Evolutionary conservation across 768 basidiomycete genomes (phyloP).

Genomic region (Rhizopogon roseolus): DNA sequence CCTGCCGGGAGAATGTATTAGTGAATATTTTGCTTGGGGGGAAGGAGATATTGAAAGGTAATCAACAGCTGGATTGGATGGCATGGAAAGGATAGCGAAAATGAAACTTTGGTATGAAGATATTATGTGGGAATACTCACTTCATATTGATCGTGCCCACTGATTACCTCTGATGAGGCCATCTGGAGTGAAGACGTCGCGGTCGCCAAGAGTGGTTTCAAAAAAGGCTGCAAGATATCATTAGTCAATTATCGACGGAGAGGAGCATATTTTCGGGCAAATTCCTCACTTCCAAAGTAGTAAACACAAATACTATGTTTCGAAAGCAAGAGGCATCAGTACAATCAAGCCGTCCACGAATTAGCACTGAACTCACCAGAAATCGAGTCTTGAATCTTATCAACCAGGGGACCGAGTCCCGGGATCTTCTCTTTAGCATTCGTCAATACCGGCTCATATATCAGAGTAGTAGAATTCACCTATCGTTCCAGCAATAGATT

Average conservation of each 20-base stretch:
- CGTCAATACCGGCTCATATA: background rate
- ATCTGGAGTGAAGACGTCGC: conserved; percentile 58
- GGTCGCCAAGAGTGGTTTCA: conserved; percentile 72
- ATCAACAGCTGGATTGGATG: background rate
- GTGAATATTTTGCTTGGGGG: background rate
- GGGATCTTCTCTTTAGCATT: conserved; percentile 68
- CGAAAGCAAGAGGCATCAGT: background rate
- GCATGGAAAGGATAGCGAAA: background rate
- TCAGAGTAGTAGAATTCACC: conserved; percentile 31
- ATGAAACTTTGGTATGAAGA: background rate
- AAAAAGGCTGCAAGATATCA: conserved; percentile 50
- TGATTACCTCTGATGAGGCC: conserved; percentile 73
- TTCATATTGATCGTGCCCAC: conserved; percentile 79
- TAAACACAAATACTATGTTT: conserved; percentile 70
- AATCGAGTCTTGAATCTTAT: conserved; percentile 74
- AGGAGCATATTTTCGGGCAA: background rate
- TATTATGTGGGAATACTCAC: conserved; percentile 21
- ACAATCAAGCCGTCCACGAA: background rate
- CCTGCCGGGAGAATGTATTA: conserved; percentile 17
- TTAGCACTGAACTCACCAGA: conserved; percentile 37
- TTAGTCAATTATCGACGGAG: background rate
- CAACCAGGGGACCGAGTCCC: conserved; percentile 66
- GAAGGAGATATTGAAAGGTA: too few relatives aligned
- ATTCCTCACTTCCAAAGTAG: conserved; percentile 66
- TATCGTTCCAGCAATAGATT: conserved; percentile 74